Evolutionary conservation across 768 basidiomycete species (phyloP).

Genomic region (Tulasnella calospora): DNA sequence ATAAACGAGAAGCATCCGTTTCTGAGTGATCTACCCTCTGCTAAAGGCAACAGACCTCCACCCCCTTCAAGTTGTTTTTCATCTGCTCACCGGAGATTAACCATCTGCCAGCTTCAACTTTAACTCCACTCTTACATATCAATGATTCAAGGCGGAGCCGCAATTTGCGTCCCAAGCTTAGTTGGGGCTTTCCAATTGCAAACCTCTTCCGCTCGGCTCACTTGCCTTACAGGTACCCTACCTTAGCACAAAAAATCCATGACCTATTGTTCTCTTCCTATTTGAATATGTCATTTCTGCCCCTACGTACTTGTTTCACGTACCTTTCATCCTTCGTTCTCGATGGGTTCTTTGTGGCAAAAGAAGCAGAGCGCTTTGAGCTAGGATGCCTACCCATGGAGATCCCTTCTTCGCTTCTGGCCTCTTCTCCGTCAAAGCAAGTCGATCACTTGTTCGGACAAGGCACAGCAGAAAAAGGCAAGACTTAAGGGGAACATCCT

Average conservation of each 20-base stretch:
- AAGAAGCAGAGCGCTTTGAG: background rate
- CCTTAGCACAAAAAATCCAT: background rate
- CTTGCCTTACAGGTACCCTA: no score
- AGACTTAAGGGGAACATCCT: background rate
- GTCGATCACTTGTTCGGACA: background rate
- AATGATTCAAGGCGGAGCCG: no score
- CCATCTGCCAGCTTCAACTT: no score
- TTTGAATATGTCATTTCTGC: background rate
- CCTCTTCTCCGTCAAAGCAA: background rate
- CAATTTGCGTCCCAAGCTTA: no score
- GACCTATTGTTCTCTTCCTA: background rate
- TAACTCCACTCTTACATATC: no score
- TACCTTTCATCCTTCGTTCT: background rate
- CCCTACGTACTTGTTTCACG: background rate
- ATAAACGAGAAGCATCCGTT: no score
- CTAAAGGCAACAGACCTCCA: no score
- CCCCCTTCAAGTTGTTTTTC: no score
- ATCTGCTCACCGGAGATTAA: no score
- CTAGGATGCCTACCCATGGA: background rate
- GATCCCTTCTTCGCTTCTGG: background rate
- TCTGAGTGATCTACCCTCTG: no score
- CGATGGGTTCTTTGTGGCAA: background rate
- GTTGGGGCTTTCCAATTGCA: no score
- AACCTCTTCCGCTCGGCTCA: no score
- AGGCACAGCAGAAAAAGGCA: background rate